Conservation (phyloP, 345 rosid species). For the Aquilaria malaccensis region DNA sequence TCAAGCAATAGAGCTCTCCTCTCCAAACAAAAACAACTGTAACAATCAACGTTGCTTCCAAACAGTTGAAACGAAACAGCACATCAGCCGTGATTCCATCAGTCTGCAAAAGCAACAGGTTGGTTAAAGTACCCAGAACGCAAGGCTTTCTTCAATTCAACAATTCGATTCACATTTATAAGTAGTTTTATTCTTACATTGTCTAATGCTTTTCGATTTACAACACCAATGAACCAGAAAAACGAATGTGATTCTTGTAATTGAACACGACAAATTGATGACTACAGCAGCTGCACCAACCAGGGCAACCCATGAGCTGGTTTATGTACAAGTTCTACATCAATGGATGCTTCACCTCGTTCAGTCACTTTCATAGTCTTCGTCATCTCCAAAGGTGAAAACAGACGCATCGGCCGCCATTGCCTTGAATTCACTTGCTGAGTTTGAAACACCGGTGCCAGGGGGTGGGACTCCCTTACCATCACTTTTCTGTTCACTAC, state of each 20-base stretch:
- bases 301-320: not conserved
- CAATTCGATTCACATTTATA: conserved; percentile 6
- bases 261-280: not conserved
- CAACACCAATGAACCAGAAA: conserved; percentile 14
- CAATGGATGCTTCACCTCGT: conserved; percentile 11
- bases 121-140: not conserved
- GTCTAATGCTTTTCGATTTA: conserved; percentile 1
- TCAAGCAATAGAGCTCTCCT: too few species aligned
- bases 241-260: conserved; percentile 12
- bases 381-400: conserved; percentile 69
- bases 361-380: conserved; percentile 71
- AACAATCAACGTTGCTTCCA: not conserved
- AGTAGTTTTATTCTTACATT: conserved; percentile 12
- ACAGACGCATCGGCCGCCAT: conserved; percentile 92
- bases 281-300: too few species aligned
- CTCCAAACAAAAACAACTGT: too few species aligned
- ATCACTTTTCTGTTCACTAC: conserved; percentile 12
- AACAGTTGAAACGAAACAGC: not conserved
- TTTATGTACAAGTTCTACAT: conserved; percentile 1
- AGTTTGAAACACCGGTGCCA: conserved; percentile 18
- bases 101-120: not conserved
- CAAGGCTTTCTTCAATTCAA: not conserved
- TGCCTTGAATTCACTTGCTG: conserved; percentile 58
- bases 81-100: not conserved
- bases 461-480: conserved; percentile 15